Evolutionary conservation across 495 filamentous ascomycete species (phyloP).

Genomic region (Xylona heveae): DNA sequence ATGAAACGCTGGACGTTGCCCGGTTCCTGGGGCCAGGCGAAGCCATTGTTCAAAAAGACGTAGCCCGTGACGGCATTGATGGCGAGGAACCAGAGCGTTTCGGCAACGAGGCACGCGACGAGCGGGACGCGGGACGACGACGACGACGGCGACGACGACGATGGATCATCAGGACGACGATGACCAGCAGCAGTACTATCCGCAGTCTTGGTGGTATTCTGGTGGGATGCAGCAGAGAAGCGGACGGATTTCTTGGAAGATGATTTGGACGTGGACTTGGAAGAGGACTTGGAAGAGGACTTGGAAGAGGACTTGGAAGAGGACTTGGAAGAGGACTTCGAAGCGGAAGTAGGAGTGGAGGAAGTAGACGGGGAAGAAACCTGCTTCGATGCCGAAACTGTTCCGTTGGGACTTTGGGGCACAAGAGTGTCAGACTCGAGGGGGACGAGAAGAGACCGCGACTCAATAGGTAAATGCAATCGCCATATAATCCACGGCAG

Average conservation of each 20-base stretch:
- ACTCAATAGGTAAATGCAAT: conserved; percentile 40
- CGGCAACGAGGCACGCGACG: no score
- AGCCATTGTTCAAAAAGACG: conserved; percentile 5
- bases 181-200: no score
- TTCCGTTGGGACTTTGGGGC: conserved; percentile 2
- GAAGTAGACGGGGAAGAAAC: neutral
- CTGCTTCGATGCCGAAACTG: no score
- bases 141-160: neutral
- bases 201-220: no score
- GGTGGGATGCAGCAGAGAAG: neutral
- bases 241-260: conserved; percentile 17
- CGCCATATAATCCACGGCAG: conserved; percentile 91
- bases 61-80: conserved; percentile 6
- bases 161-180: no score
- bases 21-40: conserved; percentile 6
- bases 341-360: neutral
- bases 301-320: neutral
- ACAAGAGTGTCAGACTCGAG: no score
- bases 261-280: conserved; percentile 14
- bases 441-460: conserved; percentile 6
- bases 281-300: conserved; percentile 2
- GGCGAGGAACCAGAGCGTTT: conserved; percentile 6
- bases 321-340: neutral
- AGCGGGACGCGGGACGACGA: neutral
- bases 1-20: conserved; percentile 7